Evolutionary conservation across 805 yeast species (phyloP).

Genomic region (Priceomyces medius): DNA sequence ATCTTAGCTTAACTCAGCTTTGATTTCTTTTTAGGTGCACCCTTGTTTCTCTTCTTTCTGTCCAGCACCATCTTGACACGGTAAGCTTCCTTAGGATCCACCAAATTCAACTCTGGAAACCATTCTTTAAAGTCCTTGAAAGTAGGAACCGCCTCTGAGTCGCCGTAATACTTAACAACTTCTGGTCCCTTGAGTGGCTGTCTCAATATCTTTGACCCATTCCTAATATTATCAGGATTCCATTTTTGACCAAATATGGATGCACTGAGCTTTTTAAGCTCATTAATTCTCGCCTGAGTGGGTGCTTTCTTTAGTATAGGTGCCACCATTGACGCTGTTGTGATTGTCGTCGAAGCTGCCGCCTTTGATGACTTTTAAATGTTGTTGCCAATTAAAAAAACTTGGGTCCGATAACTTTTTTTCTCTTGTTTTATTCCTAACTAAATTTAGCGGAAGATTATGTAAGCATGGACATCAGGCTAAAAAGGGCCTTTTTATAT

Average conservation of each 20-base stretch:
- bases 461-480: too few species aligned
- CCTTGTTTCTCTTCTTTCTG: conserved; percentile 83
- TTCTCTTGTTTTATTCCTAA: too few species aligned
- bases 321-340: conserved; percentile 12
- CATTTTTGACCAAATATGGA: conserved; percentile 67
- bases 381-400: too few species aligned
- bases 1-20: conserved; percentile 10
- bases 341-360: too few species aligned
- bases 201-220: conserved; percentile 69
- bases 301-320: conserved; percentile 39
- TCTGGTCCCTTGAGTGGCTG: conserved; percentile 71
- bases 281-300: conserved; percentile 47
- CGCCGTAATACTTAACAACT: conserved; percentile 69
- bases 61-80: conserved; percentile 61
- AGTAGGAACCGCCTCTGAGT: conserved; percentile 62
- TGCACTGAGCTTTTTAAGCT: conserved; percentile 60
- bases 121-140: conserved; percentile 57
- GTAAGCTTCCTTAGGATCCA: conserved; percentile 68
- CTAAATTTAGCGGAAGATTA: too few species aligned
- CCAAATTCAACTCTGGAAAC: conserved; percentile 51
- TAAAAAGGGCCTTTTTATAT: too few species aligned
- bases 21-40: conserved; percentile 75
- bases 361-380: too few species aligned
- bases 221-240: conserved; percentile 64
- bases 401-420: too few species aligned